Evolutionary conservation across 2,329 filamentous ascomycete genomes (phyloP).

Genomic region (Elsinoe arachidis): DNA sequence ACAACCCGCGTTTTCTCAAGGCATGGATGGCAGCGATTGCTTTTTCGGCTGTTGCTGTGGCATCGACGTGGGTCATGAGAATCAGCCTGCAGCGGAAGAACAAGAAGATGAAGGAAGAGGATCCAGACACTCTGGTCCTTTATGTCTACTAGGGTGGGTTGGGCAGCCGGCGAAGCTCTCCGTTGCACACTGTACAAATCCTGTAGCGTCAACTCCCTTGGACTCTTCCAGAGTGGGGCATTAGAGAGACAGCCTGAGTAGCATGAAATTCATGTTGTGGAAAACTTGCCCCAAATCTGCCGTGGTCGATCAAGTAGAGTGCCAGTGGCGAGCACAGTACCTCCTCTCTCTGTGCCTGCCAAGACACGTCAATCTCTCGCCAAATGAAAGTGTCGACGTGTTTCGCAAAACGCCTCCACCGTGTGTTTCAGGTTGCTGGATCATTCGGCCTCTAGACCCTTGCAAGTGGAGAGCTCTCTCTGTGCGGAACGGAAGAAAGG

Average conservation of each 20-base stretch:
- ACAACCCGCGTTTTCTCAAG: constrained; percentile 26
- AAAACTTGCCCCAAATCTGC: no score
- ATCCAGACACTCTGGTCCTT: constrained; percentile 15
- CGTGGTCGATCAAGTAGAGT: no score
- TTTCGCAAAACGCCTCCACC: constrained; percentile 7
- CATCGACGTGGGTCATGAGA: constrained; percentile 21
- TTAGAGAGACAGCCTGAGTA: no score
- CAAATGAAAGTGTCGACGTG: background rate
- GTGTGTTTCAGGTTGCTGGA: constrained; percentile 4
- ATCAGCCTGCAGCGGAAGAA: constrained; percentile 21
- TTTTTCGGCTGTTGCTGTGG: constrained; percentile 24
- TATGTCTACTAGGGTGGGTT: background rate
- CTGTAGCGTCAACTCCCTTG: no score
- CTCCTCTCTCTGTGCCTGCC: background rate
- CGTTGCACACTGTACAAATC: no score
- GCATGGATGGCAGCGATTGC: constrained; percentile 26
- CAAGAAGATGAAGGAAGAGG: constrained; percentile 18
- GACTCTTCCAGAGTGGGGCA: no score
- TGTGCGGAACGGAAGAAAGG: background rate
- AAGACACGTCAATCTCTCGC: constrained; percentile 10
- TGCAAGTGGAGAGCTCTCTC: constrained; percentile 10
- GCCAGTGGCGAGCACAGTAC: background rate
- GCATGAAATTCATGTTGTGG: no score
- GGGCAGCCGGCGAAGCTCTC: no score
- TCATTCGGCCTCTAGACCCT: constrained; percentile 1